Percentiles rank a stretch among this genome's conserved stretches.
These are phyloP conservation scores for Teratosphaeria zuluensis DNA, from an alignment of 2,329 filamentous ascomycete genomes.

Conservation along the genomic window DNA sequence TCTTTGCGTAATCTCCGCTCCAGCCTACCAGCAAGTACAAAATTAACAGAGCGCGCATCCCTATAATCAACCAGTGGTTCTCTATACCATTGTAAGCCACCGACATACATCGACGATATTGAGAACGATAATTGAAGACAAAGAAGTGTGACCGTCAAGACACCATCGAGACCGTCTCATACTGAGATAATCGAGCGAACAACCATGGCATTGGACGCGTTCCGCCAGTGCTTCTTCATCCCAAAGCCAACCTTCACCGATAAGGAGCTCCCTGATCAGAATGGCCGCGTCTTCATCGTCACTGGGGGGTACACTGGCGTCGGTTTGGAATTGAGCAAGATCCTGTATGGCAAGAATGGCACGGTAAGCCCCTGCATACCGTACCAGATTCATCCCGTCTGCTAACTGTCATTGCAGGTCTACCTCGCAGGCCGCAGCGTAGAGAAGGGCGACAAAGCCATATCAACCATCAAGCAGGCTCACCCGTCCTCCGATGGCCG, in stretches of 20 bases:
- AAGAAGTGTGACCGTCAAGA: too few relatives aligned
- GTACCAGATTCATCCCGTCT: background rate
- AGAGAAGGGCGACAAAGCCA: constrained; percentile 37
- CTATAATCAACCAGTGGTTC: too few relatives aligned
- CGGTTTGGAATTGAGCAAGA: constrained; percentile 43
- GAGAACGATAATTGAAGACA: too few relatives aligned
- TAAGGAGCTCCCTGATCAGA: constrained; percentile 32
- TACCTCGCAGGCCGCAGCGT: constrained; percentile 44
- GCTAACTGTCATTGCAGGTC: constrained; percentile 17
- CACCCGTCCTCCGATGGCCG: constrained; percentile 30
- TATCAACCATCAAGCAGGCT: constrained; percentile 33
- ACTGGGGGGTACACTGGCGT: constrained; percentile 41
- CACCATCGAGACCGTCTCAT: background rate
- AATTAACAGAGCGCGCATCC: too few relatives aligned
- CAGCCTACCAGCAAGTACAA: too few relatives aligned
- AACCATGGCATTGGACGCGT: constrained; percentile 3
- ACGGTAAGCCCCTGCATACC: constrained; percentile 22
- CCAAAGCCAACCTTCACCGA: constrained; percentile 34
- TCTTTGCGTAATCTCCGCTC: too few relatives aligned
- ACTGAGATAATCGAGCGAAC: background rate
- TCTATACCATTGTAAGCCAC: too few relatives aligned
- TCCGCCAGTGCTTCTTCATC: constrained; percentile 19
- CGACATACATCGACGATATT: too few relatives aligned
- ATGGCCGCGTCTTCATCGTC: constrained; percentile 42
- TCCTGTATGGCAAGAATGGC: constrained; percentile 46